phyloP scores from a whole-genome alignment of 2,329 filamentous ascomycete genomes.

The Rhynchosporium graminicola region DNA sequence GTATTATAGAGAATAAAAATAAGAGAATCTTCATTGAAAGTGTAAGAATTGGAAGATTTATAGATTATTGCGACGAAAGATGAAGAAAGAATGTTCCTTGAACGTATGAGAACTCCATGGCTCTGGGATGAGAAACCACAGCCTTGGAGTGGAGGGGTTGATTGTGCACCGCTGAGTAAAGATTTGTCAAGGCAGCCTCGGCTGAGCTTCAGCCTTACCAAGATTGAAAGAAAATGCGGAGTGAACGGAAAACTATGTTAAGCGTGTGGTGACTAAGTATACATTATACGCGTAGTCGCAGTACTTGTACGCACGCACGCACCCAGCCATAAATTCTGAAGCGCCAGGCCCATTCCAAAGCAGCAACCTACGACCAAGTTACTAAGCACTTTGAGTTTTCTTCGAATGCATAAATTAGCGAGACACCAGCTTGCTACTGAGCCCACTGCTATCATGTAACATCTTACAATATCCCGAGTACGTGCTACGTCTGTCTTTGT shows the following conservation, averaged over 20 bases:
- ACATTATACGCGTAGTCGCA: too few relatives aligned
- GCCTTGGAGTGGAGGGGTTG: slow-evolving; percentile 20
- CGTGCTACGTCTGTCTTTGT: too few relatives aligned
- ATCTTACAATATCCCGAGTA: too few relatives aligned
- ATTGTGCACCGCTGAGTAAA: slow-evolving; percentile 28
- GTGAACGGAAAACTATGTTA: too few relatives aligned
- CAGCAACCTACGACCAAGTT: neutral
- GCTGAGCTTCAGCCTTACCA: slow-evolving; percentile 2
- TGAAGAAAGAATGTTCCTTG: slow-evolving; percentile 31
- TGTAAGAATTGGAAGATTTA: slow-evolving; percentile 24
- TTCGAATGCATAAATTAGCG: too few relatives aligned
- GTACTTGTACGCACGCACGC: too few relatives aligned
- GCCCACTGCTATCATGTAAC: too few relatives aligned
- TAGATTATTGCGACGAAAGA: slow-evolving; percentile 27
- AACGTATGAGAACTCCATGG: slow-evolving; percentile 1
- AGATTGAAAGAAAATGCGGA: neutral
- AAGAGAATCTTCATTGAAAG: slow-evolving; percentile 37
- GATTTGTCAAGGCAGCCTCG: slow-evolving; percentile 19
- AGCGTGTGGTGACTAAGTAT: too few relatives aligned
- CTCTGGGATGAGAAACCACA: slow-evolving; percentile 14
- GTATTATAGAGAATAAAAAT: slow-evolving; percentile 32
- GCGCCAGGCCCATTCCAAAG: slow-evolving; percentile 2
- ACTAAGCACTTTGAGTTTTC: neutral
- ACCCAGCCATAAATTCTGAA: too few relatives aligned
- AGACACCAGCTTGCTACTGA: too few relatives aligned